phyloP scores from a whole-genome alignment of 768 basidiomycete species.

The Boletus sp. region DNA sequence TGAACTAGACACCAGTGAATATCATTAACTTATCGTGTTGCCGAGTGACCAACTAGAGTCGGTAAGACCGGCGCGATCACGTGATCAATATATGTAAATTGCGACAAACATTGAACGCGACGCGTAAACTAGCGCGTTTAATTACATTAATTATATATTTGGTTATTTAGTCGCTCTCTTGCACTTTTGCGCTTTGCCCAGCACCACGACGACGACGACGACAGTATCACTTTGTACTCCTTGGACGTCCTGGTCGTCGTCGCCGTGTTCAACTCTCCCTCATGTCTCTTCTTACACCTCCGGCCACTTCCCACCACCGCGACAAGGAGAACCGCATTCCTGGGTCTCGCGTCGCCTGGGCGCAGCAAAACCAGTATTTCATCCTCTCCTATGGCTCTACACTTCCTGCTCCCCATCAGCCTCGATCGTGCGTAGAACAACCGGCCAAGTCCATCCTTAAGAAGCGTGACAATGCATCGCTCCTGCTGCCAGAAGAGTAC shows the following conservation, averaged over 20 bases:
- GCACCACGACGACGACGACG: conserved; percentile 24
- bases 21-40: no score
- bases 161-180: conserved; percentile 21
- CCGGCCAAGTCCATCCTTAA: conserved; percentile 74
- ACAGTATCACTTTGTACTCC: background rate
- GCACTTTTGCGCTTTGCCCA: conserved; percentile 1
- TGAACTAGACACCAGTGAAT: no score
- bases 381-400: conserved; percentile 34
- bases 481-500: conserved; percentile 40
- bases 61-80: conserved; percentile 1
- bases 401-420: conserved; percentile 13
- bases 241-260: conserved; percentile 3
- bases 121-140: conserved; percentile 42
- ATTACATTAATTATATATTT: conserved; percentile 25
- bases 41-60: no score
- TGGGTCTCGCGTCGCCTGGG: conserved; percentile 48
- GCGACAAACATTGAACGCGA: conserved; percentile 35
- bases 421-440: conserved; percentile 37
- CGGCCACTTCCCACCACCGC: conserved; percentile 51
- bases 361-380: conserved; percentile 49
- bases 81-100: conserved; percentile 16
- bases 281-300: conserved; percentile 60
- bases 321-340: conserved; percentile 51
- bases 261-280: conserved; percentile 1
- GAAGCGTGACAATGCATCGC: conserved; percentile 34